Evolutionary conservation across 2,329 filamentous ascomycete species (phyloP), one percentile per base, ranked within the genome.

Genomic region (Dactylellina parvicollis): DNA sequence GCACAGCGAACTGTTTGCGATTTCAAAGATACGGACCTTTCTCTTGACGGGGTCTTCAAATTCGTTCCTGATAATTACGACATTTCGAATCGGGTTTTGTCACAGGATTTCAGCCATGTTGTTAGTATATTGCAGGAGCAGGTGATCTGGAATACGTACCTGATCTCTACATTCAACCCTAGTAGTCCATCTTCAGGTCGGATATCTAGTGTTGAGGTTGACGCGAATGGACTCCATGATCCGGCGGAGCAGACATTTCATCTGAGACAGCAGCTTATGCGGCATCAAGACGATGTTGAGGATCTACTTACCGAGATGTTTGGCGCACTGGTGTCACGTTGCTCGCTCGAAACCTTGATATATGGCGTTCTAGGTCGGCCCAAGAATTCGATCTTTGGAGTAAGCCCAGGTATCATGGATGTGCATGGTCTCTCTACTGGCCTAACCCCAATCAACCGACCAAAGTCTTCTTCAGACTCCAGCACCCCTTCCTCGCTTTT

Each of bases 401-500:
- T 72, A 14, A 72, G 67, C 28, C 67, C 67, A 20, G 67, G 67
- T 36, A 34, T 50, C 18, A 50, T 72, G 42, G 67, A 72, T 22
- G 20, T 47, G 4, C 59, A 64, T 16, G 16, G 52, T 7, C 67
- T 59, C 9, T 64, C 57, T 2, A 65, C 57, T 18, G 59, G 67
- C 8, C 26, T 72, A 18, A 59, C 59, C 5, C 67, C 67, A 12
- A 59, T 64, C 18, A 72, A 64, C n/a, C 67, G 67, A 28, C 67
- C 67, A 3, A 72, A 72, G 52, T 72, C 67, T 0, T 62, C 57
- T 9, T 72, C 67, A 9, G 67, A 72, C 16, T 26, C 26, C n/a
- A 36, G 12, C 18, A 40, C 46, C 22, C 26, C 69, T 14, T 32
- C 47, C 10, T 30, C 28, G 30, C 74, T 89, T 1, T 90, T 90